Conservation (phyloP, 495 filamentous ascomycete species). For the Aspergillus nanangensis region DNA sequence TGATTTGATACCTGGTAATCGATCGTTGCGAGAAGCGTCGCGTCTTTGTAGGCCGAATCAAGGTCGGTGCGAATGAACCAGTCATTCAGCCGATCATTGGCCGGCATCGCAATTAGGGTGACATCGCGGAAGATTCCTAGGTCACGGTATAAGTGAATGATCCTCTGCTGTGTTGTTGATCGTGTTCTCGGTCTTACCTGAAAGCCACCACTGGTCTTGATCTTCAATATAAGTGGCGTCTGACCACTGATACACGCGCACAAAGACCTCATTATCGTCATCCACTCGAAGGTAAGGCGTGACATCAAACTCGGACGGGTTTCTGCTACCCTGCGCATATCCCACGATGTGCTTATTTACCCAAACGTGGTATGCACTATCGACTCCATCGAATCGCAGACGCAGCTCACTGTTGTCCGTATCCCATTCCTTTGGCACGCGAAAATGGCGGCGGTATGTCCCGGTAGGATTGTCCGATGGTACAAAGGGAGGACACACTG, state of each 20-base stretch:
- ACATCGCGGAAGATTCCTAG: constrained; percentile 67
- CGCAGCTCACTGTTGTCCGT: constrained; percentile 47
- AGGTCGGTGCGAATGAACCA: constrained; percentile 51
- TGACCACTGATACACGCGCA: constrained; percentile 60
- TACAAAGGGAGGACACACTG: constrained; percentile 53
- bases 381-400: constrained; percentile 62
- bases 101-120: constrained; percentile 51
- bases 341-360: constrained; percentile 55
- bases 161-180: not conserved
- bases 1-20: constrained; percentile 22
- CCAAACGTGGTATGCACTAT: constrained; percentile 63
- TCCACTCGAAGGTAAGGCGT: constrained; percentile 34
- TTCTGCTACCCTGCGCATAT: constrained; percentile 63
- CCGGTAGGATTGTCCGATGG: constrained; percentile 60
- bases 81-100: constrained; percentile 50
- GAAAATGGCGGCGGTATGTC: constrained; percentile 52
- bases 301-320: constrained; percentile 60
- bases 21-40: constrained; percentile 44
- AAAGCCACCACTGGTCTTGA: constrained; percentile 57
- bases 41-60: constrained; percentile 50
- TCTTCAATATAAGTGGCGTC: constrained; percentile 64
- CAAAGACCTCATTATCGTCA: constrained; percentile 46
- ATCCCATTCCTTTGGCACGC: constrained; percentile 36
- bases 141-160: no score
- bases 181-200: constrained; percentile 22